Evolutionary conservation across 163 green algal species (phyloP), one percentile per base, ranked within the genome.

Genomic region (Scenedesmus sp.): DNA sequence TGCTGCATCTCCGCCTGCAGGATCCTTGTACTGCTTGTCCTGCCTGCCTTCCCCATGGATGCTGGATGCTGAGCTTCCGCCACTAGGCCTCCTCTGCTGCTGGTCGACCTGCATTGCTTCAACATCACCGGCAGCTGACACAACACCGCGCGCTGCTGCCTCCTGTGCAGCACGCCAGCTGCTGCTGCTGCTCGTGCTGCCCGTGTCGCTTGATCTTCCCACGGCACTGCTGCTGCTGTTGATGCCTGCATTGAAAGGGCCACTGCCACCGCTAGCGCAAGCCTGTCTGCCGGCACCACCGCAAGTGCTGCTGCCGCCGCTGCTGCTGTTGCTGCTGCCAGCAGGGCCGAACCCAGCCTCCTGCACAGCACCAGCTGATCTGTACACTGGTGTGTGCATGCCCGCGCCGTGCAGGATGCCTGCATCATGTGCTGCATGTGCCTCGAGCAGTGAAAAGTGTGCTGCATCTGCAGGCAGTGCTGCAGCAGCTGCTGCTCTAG

Each of bases 181-280:
- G 60, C 66, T 62, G 84, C 84, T 81, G 84, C 60, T 59, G 20
- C 26, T 26, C 12, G n/a, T 26, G 26, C 70, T 89, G 84, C 26
- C 82, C 8, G 59, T 82, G 84, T 26, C 60, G 54, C 54, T 73
- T 52, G 56, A 20, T 10, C 12, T 7, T 10, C 12, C 76, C 26
- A 46, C 82, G 16, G 82, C 76, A 1, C 76, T 84, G 76, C 76
- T 20, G 34, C 76, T n/a, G 76, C 60, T 82, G 66, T 90, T 90
- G 86, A 90, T 84, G 56, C 86, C 86, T 74, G 86, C 67, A 34
- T 90, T 90, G 70, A 90, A 90, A 1, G 86, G 86, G 12, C 86
- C 86, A 67, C 86, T 90, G 54, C 86, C 86, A 10, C 86, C 55
- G 4, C 82, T 56, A 57, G 16, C 20, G 54, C 60, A 66, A 5